Base-by-base conservation (phyloP, 2,329 filamentous ascomycete species). In the Fusarium nygamai region DNA sequence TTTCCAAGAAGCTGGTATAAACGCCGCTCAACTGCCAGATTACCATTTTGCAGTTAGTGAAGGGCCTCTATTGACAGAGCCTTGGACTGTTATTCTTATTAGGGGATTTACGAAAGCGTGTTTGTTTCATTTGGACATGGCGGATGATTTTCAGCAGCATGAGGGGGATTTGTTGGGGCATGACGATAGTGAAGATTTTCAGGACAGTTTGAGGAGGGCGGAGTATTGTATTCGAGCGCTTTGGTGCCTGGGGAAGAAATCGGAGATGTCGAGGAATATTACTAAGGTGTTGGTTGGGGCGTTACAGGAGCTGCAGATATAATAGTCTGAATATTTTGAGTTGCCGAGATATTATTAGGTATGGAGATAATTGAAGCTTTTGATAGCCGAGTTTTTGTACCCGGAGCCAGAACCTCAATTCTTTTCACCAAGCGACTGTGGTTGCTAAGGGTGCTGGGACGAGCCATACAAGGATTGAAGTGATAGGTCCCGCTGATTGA, bases 191-290 rank as follows among this genome's bases (percentile, higher is more conserved):
- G 56, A 50, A 0, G 56, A 59, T 0, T 51, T 59, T 5, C 56
- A 59, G 33, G 41, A 59, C 38, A 59, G 56, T 5, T 20, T 59
- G 24, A 48, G 56, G 10, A 10, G 56, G 24, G 41, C 56, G 0
- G 56, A 59, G 16, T 59, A 50, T 31, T 59, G 56, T 50, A 59
- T 59, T 16, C 34, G 56, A 0, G 56, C 56, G 8, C 56, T 59
- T 29, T 59, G 56, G 56, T 59, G 56, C n/a, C 41, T 59, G 1
- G 56, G 56, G 3, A 59, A 59, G 16, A 59, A 59, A 5, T 59
- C 56, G 12, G 56, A 59, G 41, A 59, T 59, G 56, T 59, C 56
- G 20, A 59, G 41, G 11, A 59, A 59, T 29, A 59, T 59, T 11
- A 59, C 56, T 0, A 59, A 59, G 17, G 56, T 59, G 3, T 3